A percentile compares a stretch with the other conserved stretches of the same genome.
Conservation (phyloP, 495 filamentous ascomycete genomes). For the Astrocystis sublimbata region DNA sequence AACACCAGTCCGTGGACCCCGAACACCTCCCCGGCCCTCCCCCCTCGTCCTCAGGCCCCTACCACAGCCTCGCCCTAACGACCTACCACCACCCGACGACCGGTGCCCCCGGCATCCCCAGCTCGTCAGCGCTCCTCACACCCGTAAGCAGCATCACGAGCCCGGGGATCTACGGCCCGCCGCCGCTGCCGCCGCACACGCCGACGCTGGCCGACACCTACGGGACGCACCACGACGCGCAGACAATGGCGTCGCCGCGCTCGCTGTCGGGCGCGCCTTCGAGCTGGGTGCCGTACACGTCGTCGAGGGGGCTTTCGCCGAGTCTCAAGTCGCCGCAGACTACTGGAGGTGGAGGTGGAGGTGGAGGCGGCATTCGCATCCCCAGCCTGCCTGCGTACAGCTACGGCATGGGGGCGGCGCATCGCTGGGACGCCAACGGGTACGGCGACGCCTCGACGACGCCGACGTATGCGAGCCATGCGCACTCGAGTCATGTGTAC, state of each 20-base stretch:
- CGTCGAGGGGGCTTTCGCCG: slow-evolving; percentile 43
- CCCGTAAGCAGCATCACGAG: slow-evolving; percentile 39
- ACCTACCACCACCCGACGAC: slow-evolving; percentile 12
- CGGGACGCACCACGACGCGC: slow-evolving; percentile 40
- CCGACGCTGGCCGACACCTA: slow-evolving; percentile 38
- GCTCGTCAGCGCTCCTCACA: slow-evolving; percentile 28
- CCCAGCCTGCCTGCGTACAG: slow-evolving; percentile 33
- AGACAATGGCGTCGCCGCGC: slow-evolving; percentile 45
- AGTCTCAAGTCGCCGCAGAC: slow-evolving; percentile 38
- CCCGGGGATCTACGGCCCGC: slow-evolving; percentile 36
- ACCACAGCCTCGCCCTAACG: slow-evolving; percentile 25
- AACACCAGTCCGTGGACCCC: too few species aligned
- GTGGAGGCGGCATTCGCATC: slow-evolving; percentile 29
- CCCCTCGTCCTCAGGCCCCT: slow-evolving; percentile 35
- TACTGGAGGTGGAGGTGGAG: not conserved
- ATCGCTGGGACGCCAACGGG: slow-evolving; percentile 34
- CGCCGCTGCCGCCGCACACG: slow-evolving; percentile 45
- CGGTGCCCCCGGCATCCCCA: not conserved
- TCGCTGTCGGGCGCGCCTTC: slow-evolving; percentile 39
- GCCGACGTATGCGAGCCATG: slow-evolving; percentile 38
- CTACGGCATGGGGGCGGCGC: slow-evolving; percentile 23
- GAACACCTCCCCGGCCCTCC: too few species aligned
- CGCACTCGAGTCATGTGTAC: slow-evolving; percentile 42
- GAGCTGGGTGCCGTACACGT: slow-evolving; percentile 39
- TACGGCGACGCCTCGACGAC: slow-evolving; percentile 44